These are phyloP conservation scores for Dothistroma septosporum DNA, from an alignment of 2,329 filamentous ascomycete genomes.

Conservation along the genomic window DNA sequence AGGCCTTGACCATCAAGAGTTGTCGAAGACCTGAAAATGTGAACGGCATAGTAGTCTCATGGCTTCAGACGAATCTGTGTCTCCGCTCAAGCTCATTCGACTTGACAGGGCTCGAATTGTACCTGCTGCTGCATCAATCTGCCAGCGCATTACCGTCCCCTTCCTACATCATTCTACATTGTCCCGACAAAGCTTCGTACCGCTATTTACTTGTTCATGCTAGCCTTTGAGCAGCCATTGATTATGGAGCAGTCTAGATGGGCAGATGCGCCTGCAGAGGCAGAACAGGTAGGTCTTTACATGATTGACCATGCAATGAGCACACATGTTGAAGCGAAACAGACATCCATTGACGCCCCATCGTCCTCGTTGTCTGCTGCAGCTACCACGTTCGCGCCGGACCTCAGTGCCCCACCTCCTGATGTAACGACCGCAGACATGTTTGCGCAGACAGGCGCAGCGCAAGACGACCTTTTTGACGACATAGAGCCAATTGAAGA, in stretches of 20 bases:
- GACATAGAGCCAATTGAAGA: conserved; percentile 39
- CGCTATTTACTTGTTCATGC: background rate
- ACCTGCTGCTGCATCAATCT: background rate
- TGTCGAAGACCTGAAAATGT: too few relatives aligned
- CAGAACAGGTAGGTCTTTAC: conserved; percentile 1
- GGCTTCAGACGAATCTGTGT: background rate
- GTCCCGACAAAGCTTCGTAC: background rate
- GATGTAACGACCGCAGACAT: conserved; percentile 26
- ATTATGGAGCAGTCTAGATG: conserved; percentile 20
- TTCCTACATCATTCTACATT: background rate
- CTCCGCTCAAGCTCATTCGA: background rate
- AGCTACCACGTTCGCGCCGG: conserved; percentile 12
- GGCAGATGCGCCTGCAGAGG: conserved; percentile 12
- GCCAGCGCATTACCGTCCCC: background rate
- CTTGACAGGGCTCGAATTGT: background rate
- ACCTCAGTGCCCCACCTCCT: conserved; percentile 13
- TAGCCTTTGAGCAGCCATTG: background rate
- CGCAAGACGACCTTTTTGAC: conserved; percentile 34
- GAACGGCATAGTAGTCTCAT: too few relatives aligned
- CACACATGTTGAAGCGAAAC: too few relatives aligned
- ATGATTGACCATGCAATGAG: background rate
- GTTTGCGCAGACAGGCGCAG: conserved; percentile 35
- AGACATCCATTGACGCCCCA: background rate
- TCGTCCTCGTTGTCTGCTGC: conserved; percentile 9
- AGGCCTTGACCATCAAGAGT: too few relatives aligned